Base-by-base conservation (phyloP, 2,329 filamentous ascomycete genomes). In the Phyllosticta citrichinensis region DNA sequence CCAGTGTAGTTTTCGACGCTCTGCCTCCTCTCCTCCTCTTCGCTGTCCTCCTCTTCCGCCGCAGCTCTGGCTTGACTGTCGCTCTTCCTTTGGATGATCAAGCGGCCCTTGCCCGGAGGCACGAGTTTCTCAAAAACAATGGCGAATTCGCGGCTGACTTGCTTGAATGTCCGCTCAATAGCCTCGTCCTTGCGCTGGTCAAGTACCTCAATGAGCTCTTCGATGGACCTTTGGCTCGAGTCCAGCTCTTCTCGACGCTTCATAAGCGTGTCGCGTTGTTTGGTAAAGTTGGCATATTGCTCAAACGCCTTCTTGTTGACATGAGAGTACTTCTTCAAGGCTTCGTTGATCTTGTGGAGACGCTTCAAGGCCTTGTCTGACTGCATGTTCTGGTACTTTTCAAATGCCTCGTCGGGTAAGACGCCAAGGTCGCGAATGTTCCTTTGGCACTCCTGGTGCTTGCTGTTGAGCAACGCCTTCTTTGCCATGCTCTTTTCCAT, bases 301-400 rank as follows among this genome's bases (percentile, higher is more conserved):
- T 99, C 95, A 71, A 97, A 96, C 0, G 94, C 94, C 77, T 99
- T 97, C 78, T 97, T 99, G 83, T 99, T 99, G 77, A 99, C 92
- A 69, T 97, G 91, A 60, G 91, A 91, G 77, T 94, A 97, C 73
- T 97, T 96, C 77, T 97, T 97, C 60, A 97, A 80, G 0, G 89
- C 86, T 67, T 96, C 90, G 65, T 96, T 95, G 69, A 93, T 91
- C 70, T 92, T 95, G 76, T 94, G 91, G 24, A 97, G 83, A 61
- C 87, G 86, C 69, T 82, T 83, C 58, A 81, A 80, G 59, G 70
- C 75, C 57, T 81, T 84, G 64, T 92, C 89, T 25, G 87, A 85
- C 66, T 91, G 87, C 73, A 91, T 88, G 66, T 87, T 87, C 69
- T 89, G 86, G 72, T 96, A 99, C 69, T 92, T 94, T 66, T 89